Base-by-base conservation (phyloP, 2,329 filamentous ascomycete species). In the Colletotrichum sp. region DNA sequence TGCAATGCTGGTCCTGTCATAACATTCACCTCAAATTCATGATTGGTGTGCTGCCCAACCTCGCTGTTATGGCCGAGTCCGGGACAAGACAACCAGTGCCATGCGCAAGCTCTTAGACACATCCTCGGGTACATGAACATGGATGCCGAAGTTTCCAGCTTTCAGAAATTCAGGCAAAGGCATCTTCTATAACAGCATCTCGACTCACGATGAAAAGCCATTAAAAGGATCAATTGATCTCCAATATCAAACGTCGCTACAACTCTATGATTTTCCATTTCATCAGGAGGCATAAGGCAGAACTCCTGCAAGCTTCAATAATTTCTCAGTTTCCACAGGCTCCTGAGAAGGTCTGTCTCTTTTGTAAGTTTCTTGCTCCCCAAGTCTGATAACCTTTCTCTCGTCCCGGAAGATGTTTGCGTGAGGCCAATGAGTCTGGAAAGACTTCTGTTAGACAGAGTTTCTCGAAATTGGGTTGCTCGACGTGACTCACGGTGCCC, bases 391-490 rank as follows among this genome's bases (percentile, higher is more conserved):
- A 2, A 62, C 59, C 3, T 62, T 9, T 28, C 59, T 26, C 30
- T 34, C 30, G n/a, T 62, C 59, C 10, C 59, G 28, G 18, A 62
- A 62, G 18, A 62, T 62, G 30, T 62, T 62, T 2, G 59, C 59
- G 59, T 62, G 28, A 28, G 59, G 59, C 59, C 59, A 62, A 16
- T 62, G 59, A 9, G 59, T 62, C 59, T 62, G n/a, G 2, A 2
- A 32, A n/a, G 10, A 34, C 2, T n/a, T n/a, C n/a, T 34, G 18
- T 62, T 32, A 62, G 59, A 16, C 1, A 2, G 2, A 21, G 0
- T 0, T 2, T 18, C 30, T n/a, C 0, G 12, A 16, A 15, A n/a
- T 15, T n/a, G 10, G n/a, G 15, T 28, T 18, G 55, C 0, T 24
- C 59, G 13, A 21, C n/a, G 1, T 34, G 59, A 62, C 59, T 34